phyloP scores from a whole-genome alignment of 495 filamentous ascomycete species.

The Neurospora africana region DNA sequence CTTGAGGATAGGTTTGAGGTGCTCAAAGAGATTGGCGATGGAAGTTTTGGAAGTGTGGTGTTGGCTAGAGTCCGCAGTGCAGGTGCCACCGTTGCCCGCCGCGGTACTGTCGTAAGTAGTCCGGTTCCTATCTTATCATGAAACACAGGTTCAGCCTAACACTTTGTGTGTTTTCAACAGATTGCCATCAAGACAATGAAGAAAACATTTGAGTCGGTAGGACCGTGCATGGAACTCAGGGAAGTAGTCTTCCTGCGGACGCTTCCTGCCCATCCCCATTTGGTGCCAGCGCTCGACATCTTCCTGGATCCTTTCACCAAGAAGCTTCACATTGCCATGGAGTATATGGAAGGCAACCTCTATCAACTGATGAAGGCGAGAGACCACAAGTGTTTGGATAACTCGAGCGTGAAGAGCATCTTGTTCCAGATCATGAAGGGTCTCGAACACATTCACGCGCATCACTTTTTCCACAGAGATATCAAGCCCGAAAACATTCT shows the following conservation, averaged over 20 bases:
- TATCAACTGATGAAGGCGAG: slow-evolving; percentile 98
- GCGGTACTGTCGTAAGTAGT: slow-evolving; percentile 78
- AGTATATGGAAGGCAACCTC: slow-evolving; percentile 99
- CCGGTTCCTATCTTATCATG: not conserved
- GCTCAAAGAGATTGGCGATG: slow-evolving; percentile 96
- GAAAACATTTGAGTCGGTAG: slow-evolving; percentile 92
- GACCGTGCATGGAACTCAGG: slow-evolving; percentile 79
- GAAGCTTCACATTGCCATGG: slow-evolving; percentile 97
- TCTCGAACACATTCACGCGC: slow-evolving; percentile 91
- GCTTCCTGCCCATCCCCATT: slow-evolving; percentile 74
- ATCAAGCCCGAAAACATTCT: slow-evolving; percentile 99
- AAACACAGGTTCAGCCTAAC: not conserved
- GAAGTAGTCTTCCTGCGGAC: slow-evolving; percentile 95
- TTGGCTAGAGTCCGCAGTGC: slow-evolving; percentile 83
- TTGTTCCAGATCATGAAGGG: slow-evolving; percentile 93
- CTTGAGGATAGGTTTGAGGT: slow-evolving; percentile 90
- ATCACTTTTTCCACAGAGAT: slow-evolving; percentile 97
- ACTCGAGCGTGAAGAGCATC: slow-evolving; percentile 91
- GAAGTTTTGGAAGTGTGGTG: slow-evolving; percentile 93
- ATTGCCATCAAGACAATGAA: slow-evolving; percentile 99
- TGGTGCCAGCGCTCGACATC: slow-evolving; percentile 96
- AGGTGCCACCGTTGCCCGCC: slow-evolving; percentile 76
- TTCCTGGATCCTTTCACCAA: slow-evolving; percentile 93
- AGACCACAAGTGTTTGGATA: slow-evolving; percentile 87
- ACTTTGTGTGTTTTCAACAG: slow-evolving; percentile 33